These are phyloP conservation scores for Ambrosia artemisiifolia DNA, from an alignment of 129 eudicot species.

Conservation along the genomic window DNA sequence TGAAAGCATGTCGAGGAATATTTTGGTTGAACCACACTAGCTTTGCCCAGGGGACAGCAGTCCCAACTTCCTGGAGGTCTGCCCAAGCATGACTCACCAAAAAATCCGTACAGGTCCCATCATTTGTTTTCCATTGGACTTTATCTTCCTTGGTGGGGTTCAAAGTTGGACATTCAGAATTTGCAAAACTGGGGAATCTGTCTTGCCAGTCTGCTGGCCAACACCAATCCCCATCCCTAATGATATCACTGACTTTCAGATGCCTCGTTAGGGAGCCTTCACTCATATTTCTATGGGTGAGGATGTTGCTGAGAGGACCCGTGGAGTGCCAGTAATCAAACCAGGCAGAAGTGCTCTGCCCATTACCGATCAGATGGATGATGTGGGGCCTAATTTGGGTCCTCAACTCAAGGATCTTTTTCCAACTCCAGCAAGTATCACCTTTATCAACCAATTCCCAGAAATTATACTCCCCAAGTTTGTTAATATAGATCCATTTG, in stretches of 20 bases:
- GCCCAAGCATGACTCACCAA: background rate
- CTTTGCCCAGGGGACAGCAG: background rate
- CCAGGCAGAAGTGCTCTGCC: background rate
- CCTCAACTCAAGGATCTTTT: background rate
- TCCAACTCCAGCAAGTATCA: background rate
- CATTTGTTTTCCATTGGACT: background rate
- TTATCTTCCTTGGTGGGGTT: background rate
- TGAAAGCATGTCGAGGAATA: background rate
- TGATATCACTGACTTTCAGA: background rate
- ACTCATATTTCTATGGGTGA: background rate
- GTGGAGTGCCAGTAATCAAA: background rate
- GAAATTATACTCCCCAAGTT: background rate
- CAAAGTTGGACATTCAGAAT: fast-evolving
- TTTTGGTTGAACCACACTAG: background rate
- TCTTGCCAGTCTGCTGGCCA: background rate
- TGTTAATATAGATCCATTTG: background rate
- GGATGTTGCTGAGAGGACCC: background rate
- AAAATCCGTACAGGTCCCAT: background rate
- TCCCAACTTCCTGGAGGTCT: background rate
- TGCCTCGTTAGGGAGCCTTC: background rate
- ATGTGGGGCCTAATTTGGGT: background rate
- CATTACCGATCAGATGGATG: background rate
- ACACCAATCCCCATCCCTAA: background rate
- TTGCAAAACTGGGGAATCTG: background rate
- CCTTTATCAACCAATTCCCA: background rate